A percentile compares a stretch with the other conserved stretches of the same genome.
These are phyloP conservation scores for Aspergillus persii DNA, from an alignment of 2,329 filamentous ascomycete genomes.

Conservation along the genomic window DNA sequence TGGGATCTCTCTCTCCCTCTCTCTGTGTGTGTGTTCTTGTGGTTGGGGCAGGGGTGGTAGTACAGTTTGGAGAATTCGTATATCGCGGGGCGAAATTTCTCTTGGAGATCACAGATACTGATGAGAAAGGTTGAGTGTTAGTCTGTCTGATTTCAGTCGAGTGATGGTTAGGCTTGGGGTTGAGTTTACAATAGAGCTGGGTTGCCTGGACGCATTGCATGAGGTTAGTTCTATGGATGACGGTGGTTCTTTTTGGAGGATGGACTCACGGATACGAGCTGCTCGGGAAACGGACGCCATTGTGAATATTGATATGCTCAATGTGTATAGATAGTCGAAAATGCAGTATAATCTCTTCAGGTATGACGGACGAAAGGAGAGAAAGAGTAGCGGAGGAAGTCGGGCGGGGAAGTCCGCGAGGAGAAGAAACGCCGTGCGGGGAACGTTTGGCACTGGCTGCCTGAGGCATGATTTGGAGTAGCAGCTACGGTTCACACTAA, in stretches of 20 bases:
- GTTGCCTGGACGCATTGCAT: conserved; percentile 34
- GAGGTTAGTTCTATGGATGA: conserved; percentile 8
- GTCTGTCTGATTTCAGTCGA: neutral
- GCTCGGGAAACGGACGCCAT: conserved; percentile 22
- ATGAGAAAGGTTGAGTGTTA: neutral
- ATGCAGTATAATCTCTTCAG: neutral
- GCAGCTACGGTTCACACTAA: too few species aligned
- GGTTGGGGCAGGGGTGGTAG: conserved; percentile 19
- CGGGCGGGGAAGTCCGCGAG: conserved; percentile 15
- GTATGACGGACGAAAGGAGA: neutral
- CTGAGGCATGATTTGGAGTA: neutral
- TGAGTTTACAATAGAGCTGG: conserved; percentile 47
- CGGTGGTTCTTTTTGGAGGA: neutral
- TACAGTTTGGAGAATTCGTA: conserved; percentile 82
- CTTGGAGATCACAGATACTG: conserved; percentile 92
- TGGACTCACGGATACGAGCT: conserved; percentile 27
- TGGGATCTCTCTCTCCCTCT: neutral
- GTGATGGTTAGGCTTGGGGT: neutral
- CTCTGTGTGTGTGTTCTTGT: too few species aligned
- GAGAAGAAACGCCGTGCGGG: conserved; percentile 8
- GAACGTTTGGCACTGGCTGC: conserved; percentile 9
- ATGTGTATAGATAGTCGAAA: neutral
- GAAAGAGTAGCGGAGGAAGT: neutral
- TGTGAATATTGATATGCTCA: neutral
- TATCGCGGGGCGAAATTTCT: conserved; percentile 83